phyloP scores from a whole-genome alignment of 73 alveolate genomes.

The Tetrahymena borealis region DNA sequence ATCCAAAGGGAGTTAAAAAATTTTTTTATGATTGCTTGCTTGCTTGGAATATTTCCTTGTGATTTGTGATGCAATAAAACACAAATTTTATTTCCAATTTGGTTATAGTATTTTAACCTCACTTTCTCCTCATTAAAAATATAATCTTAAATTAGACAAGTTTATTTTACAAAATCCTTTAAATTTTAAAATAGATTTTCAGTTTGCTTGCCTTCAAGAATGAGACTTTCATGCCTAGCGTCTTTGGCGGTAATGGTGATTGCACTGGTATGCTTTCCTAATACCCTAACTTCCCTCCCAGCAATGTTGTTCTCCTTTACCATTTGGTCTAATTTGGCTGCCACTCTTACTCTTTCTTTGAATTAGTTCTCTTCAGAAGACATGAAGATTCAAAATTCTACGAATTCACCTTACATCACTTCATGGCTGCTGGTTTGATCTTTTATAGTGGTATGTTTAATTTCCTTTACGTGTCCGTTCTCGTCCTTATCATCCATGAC shows the following conservation, averaged over 20 bases:
- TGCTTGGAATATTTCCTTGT: too few species aligned
- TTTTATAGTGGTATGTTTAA: constrained; percentile 18
- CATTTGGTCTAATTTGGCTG: neutral
- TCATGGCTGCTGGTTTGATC: constrained; percentile 24
- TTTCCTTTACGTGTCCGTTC: neutral
- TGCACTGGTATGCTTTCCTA: neutral
- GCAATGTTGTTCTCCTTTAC: neutral
- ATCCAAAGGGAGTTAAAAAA: too few species aligned
- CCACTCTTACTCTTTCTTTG: neutral
- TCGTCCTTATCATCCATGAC: constrained; percentile 20
- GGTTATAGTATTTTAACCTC: too few species aligned
- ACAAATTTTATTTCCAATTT: too few species aligned
- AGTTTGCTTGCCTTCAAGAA: neutral
- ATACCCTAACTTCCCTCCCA: neutral
- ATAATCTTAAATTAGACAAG: too few species aligned
- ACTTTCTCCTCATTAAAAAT: too few species aligned
- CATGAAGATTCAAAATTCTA: constrained; percentile 21
- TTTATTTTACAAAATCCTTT: too few species aligned
- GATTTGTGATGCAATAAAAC: too few species aligned
- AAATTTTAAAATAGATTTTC: neutral
- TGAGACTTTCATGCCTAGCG: neutral
- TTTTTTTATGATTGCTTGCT: too few species aligned
- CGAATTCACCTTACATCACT: constrained; percentile 32
- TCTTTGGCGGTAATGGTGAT: neutral
- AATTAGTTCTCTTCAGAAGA: neutral